Evolutionary conservation across 2,329 filamentous ascomycete species (phyloP), one percentile per base, ranked within the genome.

Genomic region (Fusarium poae): DNA sequence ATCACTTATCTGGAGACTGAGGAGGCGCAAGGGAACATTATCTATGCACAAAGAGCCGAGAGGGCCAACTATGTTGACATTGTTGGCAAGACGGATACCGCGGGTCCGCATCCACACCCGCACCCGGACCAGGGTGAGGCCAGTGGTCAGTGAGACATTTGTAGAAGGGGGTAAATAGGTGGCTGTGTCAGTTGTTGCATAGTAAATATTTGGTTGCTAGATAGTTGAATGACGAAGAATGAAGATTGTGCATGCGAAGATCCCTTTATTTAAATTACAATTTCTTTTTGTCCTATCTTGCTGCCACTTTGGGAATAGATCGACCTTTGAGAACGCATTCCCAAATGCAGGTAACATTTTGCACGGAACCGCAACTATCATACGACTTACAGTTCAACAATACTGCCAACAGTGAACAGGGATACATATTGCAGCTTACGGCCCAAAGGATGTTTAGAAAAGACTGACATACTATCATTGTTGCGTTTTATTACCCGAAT

Each of bases 1-100:
- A 70, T 74, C 25, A 80, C 46, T 75, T 83, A 77, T 68, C 62
- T 75, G 42, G 70, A 74, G 59, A 74, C 72, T 0, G 72, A 74
- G 52, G 72, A 74, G 53, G 73, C 72, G 6, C 72, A 71, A 25
- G 72, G 72, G 5, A 67, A 73, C 2, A 60, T 74, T 29, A 71
- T 72, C 37, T 71, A 74, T 39, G 71, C 61, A 3, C 66, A 73
- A 42, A 51, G 39, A 3, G 59, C 64, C 1, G 72, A 70, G 5
- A 40, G 57, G 7, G 62, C 67, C 23, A 71, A 66, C 51, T 55
- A 67, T 43, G 34, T 62, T 5, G 51, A 71, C 40, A 20, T 27
- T 16, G 56, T 15, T 6, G 21, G 46, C n/a, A 71, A 72, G 58
- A 18, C 46, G 32, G 60, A 56, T 32, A 52, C 42, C 9, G 37